Evolutionary conservation across 352 stramenopile genomes (phyloP), one percentile per base, ranked within the genome.

Genomic region (Phytophthora sansomeana): DNA sequence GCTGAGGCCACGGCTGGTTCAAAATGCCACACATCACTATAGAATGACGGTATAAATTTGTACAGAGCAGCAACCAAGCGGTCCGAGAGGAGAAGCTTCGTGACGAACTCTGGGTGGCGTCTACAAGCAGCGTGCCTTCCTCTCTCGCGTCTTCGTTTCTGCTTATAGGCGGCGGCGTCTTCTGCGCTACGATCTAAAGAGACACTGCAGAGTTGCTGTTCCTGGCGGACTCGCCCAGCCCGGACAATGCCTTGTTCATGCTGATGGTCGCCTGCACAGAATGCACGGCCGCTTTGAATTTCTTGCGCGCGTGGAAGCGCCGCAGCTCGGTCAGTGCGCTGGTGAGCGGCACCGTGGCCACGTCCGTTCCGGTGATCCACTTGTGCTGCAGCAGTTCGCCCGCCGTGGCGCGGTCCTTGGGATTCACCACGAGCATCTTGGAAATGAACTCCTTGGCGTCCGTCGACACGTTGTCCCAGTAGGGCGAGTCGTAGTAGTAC

Each of bases 371-470:
- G 9, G 74, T 76, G 69, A 96, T 91, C 86, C 86, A 96, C 33
- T 77, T 75, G 70, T 96, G 84, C 47, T 90, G 29, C 19, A 94
- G 70, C 63, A 96, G 50, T 13, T 93, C 77, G 1, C 2, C 48
- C 10, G 81, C 86, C 5, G 81, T 85, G 3, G 80, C 78, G 44
- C 90, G 78, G 28, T 96, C 69, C n/a, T 81, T 80, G 16, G 90
- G 90, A 49, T 96, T 74, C 9, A 96, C 83, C 11, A 95, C 75
- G 14, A 97, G 70, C 81, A 97, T 95, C 47, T 81, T 78, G 21
- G 68, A 75, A 59, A 97, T 97, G 66, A 97, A 95, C 44, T 96
- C 87, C 74, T 97, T 97, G 52, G 90, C 90, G 39, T 97, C 84
- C 17, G 85, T 69, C 41, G 89, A 97, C 42, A 97, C 86, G 36